These are phyloP conservation scores for Trichoderma sp. DNA, from an alignment of 2,329 filamentous ascomycete species.

Conservation along the genomic window DNA sequence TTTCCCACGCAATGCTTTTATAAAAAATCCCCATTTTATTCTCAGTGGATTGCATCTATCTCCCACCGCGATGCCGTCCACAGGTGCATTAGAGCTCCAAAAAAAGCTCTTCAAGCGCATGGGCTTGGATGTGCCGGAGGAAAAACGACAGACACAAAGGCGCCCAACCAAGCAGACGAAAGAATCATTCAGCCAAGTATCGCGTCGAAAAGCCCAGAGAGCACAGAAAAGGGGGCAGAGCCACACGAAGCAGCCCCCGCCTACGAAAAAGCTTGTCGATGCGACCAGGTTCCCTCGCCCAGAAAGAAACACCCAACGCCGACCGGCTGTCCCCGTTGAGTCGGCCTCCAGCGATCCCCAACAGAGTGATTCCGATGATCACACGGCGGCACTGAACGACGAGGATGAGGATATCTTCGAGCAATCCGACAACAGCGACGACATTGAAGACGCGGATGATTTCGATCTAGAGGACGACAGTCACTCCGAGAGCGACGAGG, in stretches of 20 bases:
- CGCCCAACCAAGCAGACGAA: constrained; percentile 20
- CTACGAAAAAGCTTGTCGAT: background rate
- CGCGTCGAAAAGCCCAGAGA: constrained; percentile 65
- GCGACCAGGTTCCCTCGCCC: background rate
- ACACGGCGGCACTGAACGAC: background rate
- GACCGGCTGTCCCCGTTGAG: background rate
- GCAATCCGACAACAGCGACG: background rate
- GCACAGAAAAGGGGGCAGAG: constrained; percentile 55
- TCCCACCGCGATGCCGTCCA: constrained; percentile 24
- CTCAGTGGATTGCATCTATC: background rate
- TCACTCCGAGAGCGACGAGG: constrained; percentile 26
- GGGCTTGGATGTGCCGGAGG: constrained; percentile 33
- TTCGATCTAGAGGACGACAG: constrained; percentile 26
- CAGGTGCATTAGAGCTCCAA: constrained; percentile 35
- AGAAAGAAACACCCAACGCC: background rate
- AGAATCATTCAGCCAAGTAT: constrained; percentile 50
- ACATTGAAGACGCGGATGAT: constrained; percentile 25
- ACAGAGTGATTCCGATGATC: constrained; percentile 23
- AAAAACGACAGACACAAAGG: constrained; percentile 6
- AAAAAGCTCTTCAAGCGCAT: constrained; percentile 40
- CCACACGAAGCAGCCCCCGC: constrained; percentile 16
- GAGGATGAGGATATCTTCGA: background rate
- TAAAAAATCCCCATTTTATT: background rate
- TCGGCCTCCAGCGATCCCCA: background rate
- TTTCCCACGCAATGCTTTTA: background rate